Evolutionary conservation across 768 basidiomycete genomes (phyloP), one percentile per base, ranked within the genome.

Genomic region (Agrocybe chaxingu): DNA sequence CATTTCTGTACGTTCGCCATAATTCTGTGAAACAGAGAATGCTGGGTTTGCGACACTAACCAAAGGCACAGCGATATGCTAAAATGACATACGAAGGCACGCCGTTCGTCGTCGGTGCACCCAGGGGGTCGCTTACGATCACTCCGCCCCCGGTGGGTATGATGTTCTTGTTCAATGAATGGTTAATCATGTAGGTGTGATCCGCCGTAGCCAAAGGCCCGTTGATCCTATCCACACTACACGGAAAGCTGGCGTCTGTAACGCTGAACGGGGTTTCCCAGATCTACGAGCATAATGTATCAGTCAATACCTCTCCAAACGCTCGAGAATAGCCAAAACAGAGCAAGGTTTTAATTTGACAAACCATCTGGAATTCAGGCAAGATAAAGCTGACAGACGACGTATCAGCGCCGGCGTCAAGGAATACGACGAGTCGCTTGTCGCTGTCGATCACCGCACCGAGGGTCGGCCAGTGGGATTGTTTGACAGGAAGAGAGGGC

Each of bases 121-220:
- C 67, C 0, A 61, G 12, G 5, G 66, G 70, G 56, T 76, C 74
- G 12, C 66, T 67, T 32, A 75, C 60, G 34, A 75, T 64, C 13
- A 75, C 64, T 2, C 73, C 70, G 13, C 24, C 47, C 4, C 66
- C 70, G 35, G 70, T 66, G 3, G 66, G 69, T 18, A 73, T 43
- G 32, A 75, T 62, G 47, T 81, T 67, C 45, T 59, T 68, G 68
- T 82, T 77, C 5, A 82, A 65, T 8, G 73, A 77, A 54, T 84
- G 82, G 59, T 82, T 84, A 62, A 82, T 79, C 65, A 82, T 64
- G 58, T 81, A 79, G 59, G 76, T 76, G 57, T 84, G 81, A 47
- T 81, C 79, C 24, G 62, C 62, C 1, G 70, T 70, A 4, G 73
- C 56, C 16, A 81, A 68, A 6, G 79, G 75, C 0, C 80, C 80